Conservation (phyloP, 768 basidiomycete species). For the Crepidotus variabilis region DNA sequence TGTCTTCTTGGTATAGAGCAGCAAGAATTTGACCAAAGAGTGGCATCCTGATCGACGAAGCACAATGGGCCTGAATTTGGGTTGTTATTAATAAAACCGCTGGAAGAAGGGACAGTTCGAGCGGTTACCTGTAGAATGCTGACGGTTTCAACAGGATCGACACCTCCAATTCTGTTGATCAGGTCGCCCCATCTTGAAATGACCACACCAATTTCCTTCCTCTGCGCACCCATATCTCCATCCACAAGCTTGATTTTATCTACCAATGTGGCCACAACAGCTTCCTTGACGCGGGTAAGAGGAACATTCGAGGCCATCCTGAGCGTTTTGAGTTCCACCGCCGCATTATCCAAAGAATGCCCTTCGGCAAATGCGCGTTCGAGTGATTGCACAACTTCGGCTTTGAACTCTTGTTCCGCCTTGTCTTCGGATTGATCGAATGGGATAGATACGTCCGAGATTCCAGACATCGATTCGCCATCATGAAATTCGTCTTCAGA, state of each 20-base stretch:
- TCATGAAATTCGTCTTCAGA: slow-evolving; percentile 37
- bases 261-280: slow-evolving; percentile 83
- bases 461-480: slow-evolving; percentile 34
- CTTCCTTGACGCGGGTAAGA: slow-evolving; percentile 79
- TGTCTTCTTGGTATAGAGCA: slow-evolving; percentile 86
- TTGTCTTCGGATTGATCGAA: slow-evolving; percentile 32
- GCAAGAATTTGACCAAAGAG: slow-evolving; percentile 86
- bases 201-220: slow-evolving; percentile 59
- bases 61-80: slow-evolving; percentile 55
- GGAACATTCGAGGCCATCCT: slow-evolving; percentile 96
- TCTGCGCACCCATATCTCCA: slow-evolving; percentile 52
- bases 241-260: slow-evolving; percentile 63
- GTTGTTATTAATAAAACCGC: not conserved
- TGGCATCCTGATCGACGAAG: slow-evolving; percentile 54
- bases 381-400: slow-evolving; percentile 79
- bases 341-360: slow-evolving; percentile 89
- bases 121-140: slow-evolving; percentile 67
- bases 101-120: not conserved
- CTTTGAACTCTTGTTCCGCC: slow-evolving; percentile 65
- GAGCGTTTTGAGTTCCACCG: slow-evolving; percentile 92
- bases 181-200: slow-evolving; percentile 80
- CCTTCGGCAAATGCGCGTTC: slow-evolving; percentile 90
- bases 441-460: slow-evolving; percentile 46
- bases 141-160: slow-evolving; percentile 79
- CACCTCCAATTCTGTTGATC: slow-evolving; percentile 76